phyloP scores from a whole-genome alignment of 1,139 yeast genomes.

The Candida pseudoviswanathii region DNA sequence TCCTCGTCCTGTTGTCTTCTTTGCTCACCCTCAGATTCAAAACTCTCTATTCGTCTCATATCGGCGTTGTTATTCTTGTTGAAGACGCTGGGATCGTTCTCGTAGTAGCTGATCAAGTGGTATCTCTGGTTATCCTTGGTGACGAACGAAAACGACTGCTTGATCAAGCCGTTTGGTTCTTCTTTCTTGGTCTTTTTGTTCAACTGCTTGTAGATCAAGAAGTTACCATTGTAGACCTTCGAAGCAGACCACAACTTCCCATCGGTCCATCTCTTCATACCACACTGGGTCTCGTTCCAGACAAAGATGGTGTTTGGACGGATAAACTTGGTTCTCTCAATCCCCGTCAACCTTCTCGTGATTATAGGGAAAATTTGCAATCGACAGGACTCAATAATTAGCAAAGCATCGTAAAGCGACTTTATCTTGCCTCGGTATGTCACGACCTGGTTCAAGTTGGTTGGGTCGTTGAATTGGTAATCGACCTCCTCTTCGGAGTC shows the following conservation, averaged over 20 bases:
- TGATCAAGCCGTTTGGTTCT: conserved; percentile 45
- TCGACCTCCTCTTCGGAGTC: conserved; percentile 9
- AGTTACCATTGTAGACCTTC: conserved; percentile 60
- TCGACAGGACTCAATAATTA: conserved; percentile 66
- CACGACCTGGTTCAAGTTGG: conserved; percentile 39
- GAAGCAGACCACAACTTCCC: conserved; percentile 75
- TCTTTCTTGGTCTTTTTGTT: conserved; percentile 28
- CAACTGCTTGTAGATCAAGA: conserved; percentile 65
- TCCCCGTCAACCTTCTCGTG: conserved; percentile 58
- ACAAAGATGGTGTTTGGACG: conserved; percentile 63
- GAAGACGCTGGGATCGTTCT: conserved; percentile 18
- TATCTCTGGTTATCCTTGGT: conserved; percentile 52
- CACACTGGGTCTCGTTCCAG: conserved; percentile 73
- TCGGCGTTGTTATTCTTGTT: conserved; percentile 1
- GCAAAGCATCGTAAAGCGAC: conserved; percentile 62
- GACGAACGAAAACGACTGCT: conserved; percentile 58
- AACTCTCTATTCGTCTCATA: conserved; percentile 1
- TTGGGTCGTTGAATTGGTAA: conserved; percentile 1
- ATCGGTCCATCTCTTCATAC: conserved; percentile 79
- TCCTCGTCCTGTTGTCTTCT: conserved; percentile 10
- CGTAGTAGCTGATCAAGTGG: conserved; percentile 58
- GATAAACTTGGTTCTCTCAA: conserved; percentile 52
- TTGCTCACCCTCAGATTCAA: conserved; percentile 8
- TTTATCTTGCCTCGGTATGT: conserved; percentile 63
- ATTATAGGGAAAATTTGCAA: conserved; percentile 58